These are phyloP conservation scores for Fusarium multiceps DNA, from an alignment of 2,329 filamentous ascomycete genomes.

Conservation along the genomic window DNA sequence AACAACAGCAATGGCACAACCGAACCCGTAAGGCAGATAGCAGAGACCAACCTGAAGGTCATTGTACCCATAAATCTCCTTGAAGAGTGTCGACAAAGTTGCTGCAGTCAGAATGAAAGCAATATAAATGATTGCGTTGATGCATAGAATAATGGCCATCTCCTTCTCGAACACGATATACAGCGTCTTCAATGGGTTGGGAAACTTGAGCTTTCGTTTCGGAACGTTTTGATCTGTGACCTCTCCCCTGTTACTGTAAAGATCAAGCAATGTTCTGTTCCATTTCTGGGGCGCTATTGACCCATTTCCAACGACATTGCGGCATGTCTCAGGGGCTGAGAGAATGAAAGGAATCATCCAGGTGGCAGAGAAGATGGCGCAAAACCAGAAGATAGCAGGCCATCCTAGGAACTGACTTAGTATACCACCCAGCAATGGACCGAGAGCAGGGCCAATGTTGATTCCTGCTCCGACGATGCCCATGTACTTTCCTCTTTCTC, in stretches of 20 bases:
- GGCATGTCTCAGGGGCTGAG: constrained; percentile 69
- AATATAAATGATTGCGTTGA: constrained; percentile 66
- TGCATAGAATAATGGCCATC: constrained; percentile 63
- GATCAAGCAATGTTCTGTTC: constrained; percentile 68
- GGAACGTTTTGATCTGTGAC: constrained; percentile 51
- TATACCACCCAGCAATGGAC: constrained; percentile 73
- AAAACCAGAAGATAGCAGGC: constrained; percentile 77
- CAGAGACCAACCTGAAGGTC: constrained; percentile 65
- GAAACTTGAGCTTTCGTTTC: constrained; percentile 60
- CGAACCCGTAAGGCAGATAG: constrained; percentile 65
- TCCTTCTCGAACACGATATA: constrained; percentile 67
- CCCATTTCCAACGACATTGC: constrained; percentile 71
- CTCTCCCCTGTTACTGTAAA: constrained; percentile 53
- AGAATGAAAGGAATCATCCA: constrained; percentile 67
- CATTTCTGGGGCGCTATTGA: constrained; percentile 67
- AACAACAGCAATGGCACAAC: constrained; percentile 61
- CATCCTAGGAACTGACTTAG: constrained; percentile 73
- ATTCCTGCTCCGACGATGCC: constrained; percentile 71
- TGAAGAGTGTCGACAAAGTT: constrained; percentile 64
- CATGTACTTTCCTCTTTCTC: constrained; percentile 79
- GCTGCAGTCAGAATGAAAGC: constrained; percentile 66
- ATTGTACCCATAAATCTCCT: constrained; percentile 62
- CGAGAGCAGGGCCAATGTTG: constrained; percentile 65
- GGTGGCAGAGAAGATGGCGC: constrained; percentile 63
- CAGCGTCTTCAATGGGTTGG: constrained; percentile 68